Base-by-base conservation (phyloP, 78 protist species). In the Dictyostelium capitatum region DNA sequence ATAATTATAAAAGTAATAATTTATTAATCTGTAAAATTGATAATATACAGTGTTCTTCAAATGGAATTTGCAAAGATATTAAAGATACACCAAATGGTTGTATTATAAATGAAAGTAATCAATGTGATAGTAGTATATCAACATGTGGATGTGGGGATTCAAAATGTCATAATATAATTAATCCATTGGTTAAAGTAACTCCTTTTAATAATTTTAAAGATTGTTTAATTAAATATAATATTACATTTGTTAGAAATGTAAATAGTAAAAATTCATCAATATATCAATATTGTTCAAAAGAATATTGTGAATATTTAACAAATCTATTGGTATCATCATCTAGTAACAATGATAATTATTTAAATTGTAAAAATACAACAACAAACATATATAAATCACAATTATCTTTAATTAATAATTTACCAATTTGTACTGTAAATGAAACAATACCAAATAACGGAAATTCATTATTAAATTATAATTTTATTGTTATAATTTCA, bases 221-320 rank as follows among this genome's bases (percentile, higher is more conserved):
- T 65, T 65, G 73, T 14, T 65, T 65, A 23, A 28, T 65, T 10
- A 65, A 65, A 65, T 30, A 65, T 6, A 65, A 65, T 6, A 30
- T 23, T 14, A 25, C 73, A 25, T 11, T 65, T 4, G 46, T 65
- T 0, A 65, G 73, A 65, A 65, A 65, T 65, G 12, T 28, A 11
- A 23, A 65, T 14, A 65, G 73, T 30, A 19, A 23, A 30, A 65
- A 65, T 12, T 65, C 73, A 28, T 25, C 47, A 14, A 65, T 65
- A 11, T 65, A 65, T 65, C 23, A 65, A 65, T 10, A 28, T 9
- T 65, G 73, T 14, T 65, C 73, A 28, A 65, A 14, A 12, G n/a
- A 65, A 10, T 65, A 65, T 65, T 65, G 73, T 65, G 7, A 65
- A 23, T 65, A 65, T 65, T 65, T 65, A 65, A 4, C 56, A 51